Evolutionary conservation across 2,329 filamentous ascomycete genomes (phyloP), one percentile per base, ranked within the genome.

Genomic region (Beauveria brongniartii): DNA sequence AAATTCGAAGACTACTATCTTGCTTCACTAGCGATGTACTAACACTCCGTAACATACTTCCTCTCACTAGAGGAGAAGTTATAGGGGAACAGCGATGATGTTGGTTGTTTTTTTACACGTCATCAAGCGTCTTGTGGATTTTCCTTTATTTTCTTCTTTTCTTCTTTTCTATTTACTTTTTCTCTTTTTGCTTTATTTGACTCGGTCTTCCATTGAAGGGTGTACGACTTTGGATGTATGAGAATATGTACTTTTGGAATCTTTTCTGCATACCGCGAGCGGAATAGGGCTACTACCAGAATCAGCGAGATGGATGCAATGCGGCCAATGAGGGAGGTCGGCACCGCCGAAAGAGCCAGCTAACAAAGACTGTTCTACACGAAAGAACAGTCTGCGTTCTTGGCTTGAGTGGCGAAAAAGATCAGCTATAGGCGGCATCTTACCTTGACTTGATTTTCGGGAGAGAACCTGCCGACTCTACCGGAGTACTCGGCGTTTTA

Each of bases 151-250:
- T 28, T 34, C 30, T 24, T 30, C 52, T 52, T 37, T 28, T 34
- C 30, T 24, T 30, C 52, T 52, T 34, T 34, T 16, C 14, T 2
- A n/a, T 18, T 44, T 34, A 28, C 18, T n/a, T 50, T 50, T 55
- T 22, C 34, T 40, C 6, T 41, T 44, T 16, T 47, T 26, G 14
- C 34, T 41, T 52, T 22, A 46, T 22, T n/a, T 41, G 55, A 22
- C 24, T 63, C 41, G 64, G 40, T 53, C 62, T 60, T 61, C 63
- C 55, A 61, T 61, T 61, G 52, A 55, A 47, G 55, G 50, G 40
- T 59, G 61, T 62, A 62, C 53, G 61, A 63, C 37, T 60, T 16
- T 53, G 56, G 47, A 57, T 63, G 61, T 63, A 63, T 57, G 57
- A 63, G 37, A 30, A 55, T 18, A 48, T 62, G 61, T 54, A 55